These are phyloP conservation scores for Micromonas commoda DNA, from an alignment of 139 green algal genomes.

Conservation along the genomic window DNA sequence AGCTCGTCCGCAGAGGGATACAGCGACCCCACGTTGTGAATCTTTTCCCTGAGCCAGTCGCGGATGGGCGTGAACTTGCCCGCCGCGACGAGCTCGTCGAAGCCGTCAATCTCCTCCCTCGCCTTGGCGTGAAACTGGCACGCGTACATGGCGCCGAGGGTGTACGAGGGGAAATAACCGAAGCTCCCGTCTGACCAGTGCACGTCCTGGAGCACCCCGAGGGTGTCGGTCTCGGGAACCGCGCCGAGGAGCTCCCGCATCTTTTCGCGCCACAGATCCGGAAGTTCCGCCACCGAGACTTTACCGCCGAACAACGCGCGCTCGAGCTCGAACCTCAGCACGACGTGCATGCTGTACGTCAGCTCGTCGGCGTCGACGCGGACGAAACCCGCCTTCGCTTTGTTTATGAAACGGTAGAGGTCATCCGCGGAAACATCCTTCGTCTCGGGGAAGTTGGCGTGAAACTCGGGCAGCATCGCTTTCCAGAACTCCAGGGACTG, in stretches of 20 bases:
- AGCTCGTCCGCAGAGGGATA: constrained; percentile 71
- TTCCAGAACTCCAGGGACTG: constrained; percentile 53
- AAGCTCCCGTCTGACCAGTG: constrained; percentile 69
- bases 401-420: constrained; percentile 69
- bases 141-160: constrained; percentile 70
- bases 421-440: constrained; percentile 40
- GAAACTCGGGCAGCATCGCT: constrained; percentile 48
- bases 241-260: constrained; percentile 68
- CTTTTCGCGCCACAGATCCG: constrained; percentile 60
- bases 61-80: constrained; percentile 66
- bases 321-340: constrained; percentile 79
- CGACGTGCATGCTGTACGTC: constrained; percentile 83
- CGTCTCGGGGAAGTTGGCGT: constrained; percentile 39
- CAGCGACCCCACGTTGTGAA: constrained; percentile 70
- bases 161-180: constrained; percentile 75
- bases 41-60: constrained; percentile 68
- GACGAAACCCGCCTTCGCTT: constrained; percentile 52
- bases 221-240: constrained; percentile 49
- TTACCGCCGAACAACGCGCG: constrained; percentile 60
- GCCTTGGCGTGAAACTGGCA: constrained; percentile 34
- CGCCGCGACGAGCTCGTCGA: constrained; percentile 58
- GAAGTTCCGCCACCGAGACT: constrained; percentile 51
- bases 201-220: constrained; percentile 79
- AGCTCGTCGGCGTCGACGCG: constrained; percentile 83
- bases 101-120: constrained; percentile 44